Conservation (phyloP, 2,329 filamentous ascomycete species). For the Apiospora hydei region DNA sequence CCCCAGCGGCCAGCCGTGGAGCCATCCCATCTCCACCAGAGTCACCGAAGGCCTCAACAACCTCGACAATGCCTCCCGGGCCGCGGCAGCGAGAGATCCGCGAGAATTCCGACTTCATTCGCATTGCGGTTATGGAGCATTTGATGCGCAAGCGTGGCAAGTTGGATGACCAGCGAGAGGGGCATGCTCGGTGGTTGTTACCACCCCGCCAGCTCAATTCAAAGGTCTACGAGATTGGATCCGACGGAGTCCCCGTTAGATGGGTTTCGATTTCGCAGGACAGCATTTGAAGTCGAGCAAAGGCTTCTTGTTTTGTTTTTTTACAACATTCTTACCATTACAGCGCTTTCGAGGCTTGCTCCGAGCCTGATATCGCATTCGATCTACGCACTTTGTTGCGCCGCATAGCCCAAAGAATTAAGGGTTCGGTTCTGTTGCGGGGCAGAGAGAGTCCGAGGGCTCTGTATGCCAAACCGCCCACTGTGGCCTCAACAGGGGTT, state of each 20-base stretch:
- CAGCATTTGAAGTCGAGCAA: not conserved
- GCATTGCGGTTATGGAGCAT: conserved; percentile 76
- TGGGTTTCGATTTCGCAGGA: conserved; percentile 56
- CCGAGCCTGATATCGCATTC: not conserved
- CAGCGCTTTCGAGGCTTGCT: not conserved
- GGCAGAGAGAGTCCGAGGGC: conserved; percentile 10
- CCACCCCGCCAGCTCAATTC: conserved; percentile 65
- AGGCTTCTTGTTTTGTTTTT: not conserved
- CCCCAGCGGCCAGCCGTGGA: conserved; percentile 37
- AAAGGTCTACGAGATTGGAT: conserved; percentile 62
- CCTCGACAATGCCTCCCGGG: conserved; percentile 50
- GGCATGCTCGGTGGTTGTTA: conserved; percentile 72
- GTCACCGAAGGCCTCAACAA: conserved; percentile 41
- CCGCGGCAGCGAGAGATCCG: conserved; percentile 71
- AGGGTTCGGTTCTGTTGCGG: conserved; percentile 1
- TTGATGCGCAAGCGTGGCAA: conserved; percentile 73
- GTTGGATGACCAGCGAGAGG: conserved; percentile 70
- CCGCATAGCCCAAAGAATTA: conserved; percentile 8
- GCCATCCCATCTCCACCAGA: conserved; percentile 37
- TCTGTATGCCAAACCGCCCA: not conserved
- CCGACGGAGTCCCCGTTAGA: conserved; percentile 65
- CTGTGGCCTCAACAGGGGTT: not conserved
- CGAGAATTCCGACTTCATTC: conserved; percentile 75
- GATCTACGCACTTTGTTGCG: not conserved
- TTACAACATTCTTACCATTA: not conserved